Base-by-base conservation (phyloP, 768 basidiomycete species). In the Leccinum longicurvipes region DNA sequence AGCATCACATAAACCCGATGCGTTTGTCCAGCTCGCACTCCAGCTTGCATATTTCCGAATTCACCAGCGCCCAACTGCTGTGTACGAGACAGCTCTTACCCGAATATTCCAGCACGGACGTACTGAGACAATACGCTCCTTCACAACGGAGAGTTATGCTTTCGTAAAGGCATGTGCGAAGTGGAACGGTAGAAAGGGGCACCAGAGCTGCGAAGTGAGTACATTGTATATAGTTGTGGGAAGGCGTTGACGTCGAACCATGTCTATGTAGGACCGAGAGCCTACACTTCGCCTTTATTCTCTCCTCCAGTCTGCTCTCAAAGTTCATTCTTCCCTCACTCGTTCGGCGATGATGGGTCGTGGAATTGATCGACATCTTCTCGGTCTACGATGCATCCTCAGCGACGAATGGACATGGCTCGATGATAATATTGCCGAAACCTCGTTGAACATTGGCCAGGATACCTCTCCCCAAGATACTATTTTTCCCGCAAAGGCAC, bases 81-180 rank as follows among this genome's bases (percentile, higher is more conserved):
- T 91, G 7, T 97, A 98, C 68, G 95, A 98, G 72, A 97, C 94
- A 0, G 91, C 87, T 0, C 79, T 95, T 29, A 96, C 95, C 2
- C 82, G 93, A 24, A 80, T 89, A 70, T 95, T 95, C 74, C 76
- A 86, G 57, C 84, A 86, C 59, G 95, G 93, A 15, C 82, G 95
- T 17, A 97, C 94, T 2, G 95, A 98, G 67, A 93, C 91, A 1
- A 84, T 98, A 51, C 83, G 94, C 24, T 81, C 86, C 0, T 76
- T 89, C 44, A 88, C 85, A 50, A 73, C 72, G 19, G 89, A 93
- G 59, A 88, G 87, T 56, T 80, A 89, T 29, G 76, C 77, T 8
- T 95, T 88, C 76, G 15, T 66, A 19, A 54, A 29, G 49, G 58
- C 57, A 11, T 66, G 58, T 51, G 55, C 53, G 4, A 51, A 25